Conservation (phyloP, 2,329 filamentous ascomycete species). For the Ophiostoma tasmaniense region DNA sequence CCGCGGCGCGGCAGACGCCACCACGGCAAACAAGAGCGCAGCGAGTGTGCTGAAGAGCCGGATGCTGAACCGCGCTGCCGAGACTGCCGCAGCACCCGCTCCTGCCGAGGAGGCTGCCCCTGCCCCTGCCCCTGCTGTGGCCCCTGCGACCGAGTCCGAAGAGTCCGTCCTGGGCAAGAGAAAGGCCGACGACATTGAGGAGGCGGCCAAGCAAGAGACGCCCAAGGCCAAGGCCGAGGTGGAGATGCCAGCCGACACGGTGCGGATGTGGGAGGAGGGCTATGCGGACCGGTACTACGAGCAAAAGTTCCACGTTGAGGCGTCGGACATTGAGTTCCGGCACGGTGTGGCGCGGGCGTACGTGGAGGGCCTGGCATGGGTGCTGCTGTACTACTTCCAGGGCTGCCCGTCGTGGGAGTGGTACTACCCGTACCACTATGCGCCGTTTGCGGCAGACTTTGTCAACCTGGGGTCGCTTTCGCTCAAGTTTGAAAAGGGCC, state of each 20-base stretch:
- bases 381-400: conserved; percentile 94
- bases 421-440: conserved; percentile 99
- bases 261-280: conserved; percentile 88
- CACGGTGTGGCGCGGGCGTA: conserved; percentile 86
- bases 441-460: conserved; percentile 94
- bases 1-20: conserved; percentile 56
- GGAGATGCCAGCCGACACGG: conserved; percentile 65
- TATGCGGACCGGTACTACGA: conserved; percentile 96
- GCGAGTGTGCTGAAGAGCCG: conserved; percentile 80
- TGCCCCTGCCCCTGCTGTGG: background rate
- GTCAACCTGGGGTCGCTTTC: conserved; percentile 70
- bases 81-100: background rate
- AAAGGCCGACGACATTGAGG: conserved; percentile 63
- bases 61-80: conserved; percentile 44
- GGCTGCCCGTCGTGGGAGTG: conserved; percentile 98
- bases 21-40: conserved; percentile 85
- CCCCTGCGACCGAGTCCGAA: background rate
- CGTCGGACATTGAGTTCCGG: conserved; percentile 75
- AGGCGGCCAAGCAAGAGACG: conserved; percentile 42
- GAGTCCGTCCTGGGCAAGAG: conserved; percentile 47
- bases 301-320: conserved; percentile 83
- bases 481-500: conserved; percentile 74
- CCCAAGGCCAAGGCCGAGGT: conserved; percentile 40
- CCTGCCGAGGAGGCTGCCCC: conserved; percentile 18
- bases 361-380: conserved; percentile 91